Base-by-base conservation (phyloP, 2,329 filamentous ascomycete genomes). In the Colletotrichum filicis region DNA sequence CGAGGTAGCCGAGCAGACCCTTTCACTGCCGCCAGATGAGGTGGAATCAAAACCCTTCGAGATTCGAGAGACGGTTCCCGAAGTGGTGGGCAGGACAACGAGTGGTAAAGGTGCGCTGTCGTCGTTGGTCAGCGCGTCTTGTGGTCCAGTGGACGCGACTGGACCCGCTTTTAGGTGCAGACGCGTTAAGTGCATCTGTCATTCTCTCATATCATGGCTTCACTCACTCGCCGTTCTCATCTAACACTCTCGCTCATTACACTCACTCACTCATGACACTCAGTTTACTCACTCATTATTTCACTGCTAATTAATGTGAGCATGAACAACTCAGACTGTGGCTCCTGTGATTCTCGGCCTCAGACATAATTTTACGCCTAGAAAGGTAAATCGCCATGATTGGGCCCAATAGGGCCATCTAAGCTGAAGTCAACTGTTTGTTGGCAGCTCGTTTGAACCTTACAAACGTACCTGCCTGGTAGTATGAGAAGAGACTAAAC, bases 181-280 rank as follows among this genome's bases (percentile, higher is more conserved):
- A 68, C 68, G 68, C 68, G 68, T 71, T 57, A 68, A 71, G 63
- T 68, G 57, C 28, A 11, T 67, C 26, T 60, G 5, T 28, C 35
- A 49, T 22, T n/a, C 22, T 11, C 37, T 65, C 37, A 35, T 26
- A 28, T 24, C n/a, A 22, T 4, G 7, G 26, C 53, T 42, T 24
- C 28, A 49, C 37, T 37, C 28, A 65, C 37, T 37, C 16, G 11
- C 30, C 12, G 19, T 22, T 14, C 42, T 46, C 42, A 46, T 9
- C 42, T 16, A 46, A 19, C 2, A 8, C 42, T n/a, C 42, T 46
- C 19, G 8, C 42, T n/a, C 42, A 46, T n/a, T 46, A 5, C 42
- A 19, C 16, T 19, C 19, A 46, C 42, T n/a, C 16, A 46, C 42
- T n/a, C 42, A 46, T n/a, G 2, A 6, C 2, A 16, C 35, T 16